These are phyloP conservation scores for Neopestalotiopsis sp. DNA, from an alignment of 2,329 filamentous ascomycete species.

Conservation along the genomic window DNA sequence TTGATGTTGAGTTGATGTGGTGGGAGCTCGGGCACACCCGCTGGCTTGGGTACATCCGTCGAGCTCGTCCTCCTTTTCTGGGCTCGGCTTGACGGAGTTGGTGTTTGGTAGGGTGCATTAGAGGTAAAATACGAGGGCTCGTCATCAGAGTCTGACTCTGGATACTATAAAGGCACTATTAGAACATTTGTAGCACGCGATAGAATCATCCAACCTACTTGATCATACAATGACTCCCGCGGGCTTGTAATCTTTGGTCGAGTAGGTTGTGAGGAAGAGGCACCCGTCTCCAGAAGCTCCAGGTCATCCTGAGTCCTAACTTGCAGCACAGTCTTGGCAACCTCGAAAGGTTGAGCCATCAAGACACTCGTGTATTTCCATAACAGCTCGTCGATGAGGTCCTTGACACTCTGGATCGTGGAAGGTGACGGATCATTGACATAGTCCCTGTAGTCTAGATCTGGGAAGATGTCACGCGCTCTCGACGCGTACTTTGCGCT, in stretches of 20 bases:
- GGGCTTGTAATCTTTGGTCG: constrained; percentile 40
- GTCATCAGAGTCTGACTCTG: constrained; percentile 75
- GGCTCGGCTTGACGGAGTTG: constrained; percentile 49
- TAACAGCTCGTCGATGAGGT: constrained; percentile 80
- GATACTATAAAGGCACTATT: constrained; percentile 16
- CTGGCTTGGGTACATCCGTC: constrained; percentile 36
- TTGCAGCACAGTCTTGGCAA: constrained; percentile 92
- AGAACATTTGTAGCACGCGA: not conserved
- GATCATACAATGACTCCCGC: constrained; percentile 39
- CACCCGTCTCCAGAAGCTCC: constrained; percentile 38
- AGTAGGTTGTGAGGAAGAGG: constrained; percentile 30
- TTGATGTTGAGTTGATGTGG: constrained; percentile 72
- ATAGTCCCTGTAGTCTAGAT: constrained; percentile 92
- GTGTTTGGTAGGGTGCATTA: constrained; percentile 55
- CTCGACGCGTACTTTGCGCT: constrained; percentile 56
- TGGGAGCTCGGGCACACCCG: constrained; percentile 40
- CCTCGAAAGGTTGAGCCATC: constrained; percentile 94
- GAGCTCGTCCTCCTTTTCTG: constrained; percentile 37
- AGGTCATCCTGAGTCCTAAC: constrained; percentile 64
- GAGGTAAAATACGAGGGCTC: constrained; percentile 87
- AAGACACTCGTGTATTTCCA: constrained; percentile 92
- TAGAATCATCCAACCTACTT: constrained; percentile 29
- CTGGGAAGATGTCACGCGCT: constrained; percentile 84
- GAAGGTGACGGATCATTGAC: constrained; percentile 78
- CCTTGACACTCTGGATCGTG: constrained; percentile 74